Evolutionary conservation across 1,139 yeast species (phyloP).

Genomic region (Schwanniomyces etchellsii): DNA sequence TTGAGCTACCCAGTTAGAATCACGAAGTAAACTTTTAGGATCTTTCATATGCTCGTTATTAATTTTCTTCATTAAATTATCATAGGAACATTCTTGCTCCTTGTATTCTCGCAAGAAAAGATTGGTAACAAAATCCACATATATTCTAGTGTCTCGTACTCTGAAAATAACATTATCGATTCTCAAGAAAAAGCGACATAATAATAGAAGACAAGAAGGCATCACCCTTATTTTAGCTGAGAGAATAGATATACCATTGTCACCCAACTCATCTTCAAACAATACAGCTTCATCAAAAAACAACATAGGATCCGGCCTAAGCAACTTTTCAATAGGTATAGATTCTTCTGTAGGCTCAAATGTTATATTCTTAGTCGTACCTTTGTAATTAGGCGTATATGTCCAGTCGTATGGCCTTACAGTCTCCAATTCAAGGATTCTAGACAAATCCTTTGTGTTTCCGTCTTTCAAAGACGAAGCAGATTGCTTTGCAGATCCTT

Average conservation of each 20-base stretch:
- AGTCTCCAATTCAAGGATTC: slow-evolving; percentile 37
- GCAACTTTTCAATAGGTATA: slow-evolving; percentile 67
- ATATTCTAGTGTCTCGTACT: slow-evolving; percentile 78
- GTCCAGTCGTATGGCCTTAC: slow-evolving; percentile 94
- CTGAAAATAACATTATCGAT: slow-evolving; percentile 87
- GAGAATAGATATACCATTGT: slow-evolving; percentile 82
- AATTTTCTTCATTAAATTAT: slow-evolving; percentile 39
- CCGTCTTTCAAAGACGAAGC: slow-evolving; percentile 25
- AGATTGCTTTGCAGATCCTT: slow-evolving; percentile 16
- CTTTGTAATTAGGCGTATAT: slow-evolving; percentile 74
- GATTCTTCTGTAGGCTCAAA: slow-evolving; percentile 19
- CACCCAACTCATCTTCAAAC: slow-evolving; percentile 94
- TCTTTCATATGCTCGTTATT: slow-evolving; percentile 42
- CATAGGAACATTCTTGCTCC: slow-evolving; percentile 65
- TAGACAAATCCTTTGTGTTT: slow-evolving; percentile 24
- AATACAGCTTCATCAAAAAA: slow-evolving; percentile 85
- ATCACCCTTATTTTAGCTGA: slow-evolving; percentile 82
- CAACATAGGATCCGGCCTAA: slow-evolving; percentile 76
- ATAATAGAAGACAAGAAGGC: slow-evolving; percentile 69
- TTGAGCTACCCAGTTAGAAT: slow-evolving; percentile 74
- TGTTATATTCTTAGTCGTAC: slow-evolving; percentile 33
- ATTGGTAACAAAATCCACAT: slow-evolving; percentile 67
- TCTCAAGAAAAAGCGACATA: slow-evolving; percentile 75
- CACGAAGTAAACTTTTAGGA: slow-evolving; percentile 72
- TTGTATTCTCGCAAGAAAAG: slow-evolving; percentile 71